Conservation (phyloP, 495 filamentous ascomycete species). For the Chaetomium cochliodes region DNA sequence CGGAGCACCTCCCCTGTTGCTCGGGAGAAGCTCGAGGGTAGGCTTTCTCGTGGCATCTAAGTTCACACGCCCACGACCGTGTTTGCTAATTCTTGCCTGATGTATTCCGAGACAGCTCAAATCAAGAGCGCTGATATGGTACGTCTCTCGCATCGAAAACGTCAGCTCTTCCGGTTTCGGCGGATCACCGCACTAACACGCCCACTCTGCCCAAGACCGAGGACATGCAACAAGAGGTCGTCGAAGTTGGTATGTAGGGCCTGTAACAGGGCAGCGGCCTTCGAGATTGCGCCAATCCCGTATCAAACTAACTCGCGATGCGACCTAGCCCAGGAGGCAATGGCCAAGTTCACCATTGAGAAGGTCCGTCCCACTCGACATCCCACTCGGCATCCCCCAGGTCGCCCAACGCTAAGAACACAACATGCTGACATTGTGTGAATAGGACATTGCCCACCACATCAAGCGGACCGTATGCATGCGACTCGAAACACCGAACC, state of each 20-base stretch:
- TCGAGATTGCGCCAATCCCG: not conserved
- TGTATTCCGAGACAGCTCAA: constrained; percentile 59
- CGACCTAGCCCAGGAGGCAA: constrained; percentile 79
- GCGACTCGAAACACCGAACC: not conserved
- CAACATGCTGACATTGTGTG: constrained; percentile 11
- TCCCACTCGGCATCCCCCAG: not conserved
- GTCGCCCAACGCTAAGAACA: not conserved
- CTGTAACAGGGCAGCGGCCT: not conserved
- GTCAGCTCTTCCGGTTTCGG: constrained; percentile 7
- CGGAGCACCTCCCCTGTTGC: constrained; percentile 34
- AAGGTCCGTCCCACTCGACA: constrained; percentile 57
- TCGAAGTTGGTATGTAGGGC: constrained; percentile 79
- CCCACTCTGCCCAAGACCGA: constrained; percentile 62
- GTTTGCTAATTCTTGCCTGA: constrained; percentile 17
- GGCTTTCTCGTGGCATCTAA: constrained; percentile 4
- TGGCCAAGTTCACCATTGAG: constrained; percentile 88
- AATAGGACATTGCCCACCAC: constrained; percentile 88
- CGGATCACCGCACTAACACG: constrained; percentile 29
- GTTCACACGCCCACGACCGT: not conserved
- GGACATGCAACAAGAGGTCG: constrained; percentile 92
- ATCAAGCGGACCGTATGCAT: constrained; percentile 87
- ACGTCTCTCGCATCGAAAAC: constrained; percentile 27
- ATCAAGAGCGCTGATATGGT: constrained; percentile 99
- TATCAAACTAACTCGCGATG: constrained; percentile 9
- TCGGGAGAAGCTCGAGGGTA: constrained; percentile 44